Evolutionary conservation across 1,284 basidiomycete species (phyloP).

Genomic region (Ustilago sp.): DNA sequence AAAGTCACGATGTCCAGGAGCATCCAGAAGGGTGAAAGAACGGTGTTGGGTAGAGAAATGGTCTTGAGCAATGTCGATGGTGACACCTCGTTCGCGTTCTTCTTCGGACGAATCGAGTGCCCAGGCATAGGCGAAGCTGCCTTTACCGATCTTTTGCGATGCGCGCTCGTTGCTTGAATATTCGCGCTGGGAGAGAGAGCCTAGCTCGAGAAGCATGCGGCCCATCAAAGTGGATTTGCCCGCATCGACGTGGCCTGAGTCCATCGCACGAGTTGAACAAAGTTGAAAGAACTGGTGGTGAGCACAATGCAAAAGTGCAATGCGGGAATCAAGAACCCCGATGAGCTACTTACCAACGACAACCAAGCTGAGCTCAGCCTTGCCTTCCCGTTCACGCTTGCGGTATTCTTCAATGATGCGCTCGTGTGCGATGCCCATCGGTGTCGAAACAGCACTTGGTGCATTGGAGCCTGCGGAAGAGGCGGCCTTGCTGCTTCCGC

Average conservation of each 20-base stretch:
- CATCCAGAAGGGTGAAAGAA: slow-evolving; percentile 90
- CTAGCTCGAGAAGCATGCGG: slow-evolving; percentile 89
- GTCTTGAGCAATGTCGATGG: slow-evolving; percentile 94
- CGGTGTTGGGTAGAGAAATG: slow-evolving; percentile 81
- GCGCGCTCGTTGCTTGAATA: slow-evolving; percentile 87
- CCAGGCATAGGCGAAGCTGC: slow-evolving; percentile 98
- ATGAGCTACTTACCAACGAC: slow-evolving; percentile 81
- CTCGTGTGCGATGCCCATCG: slow-evolving; percentile 80
- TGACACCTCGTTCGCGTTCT: slow-evolving; percentile 93
- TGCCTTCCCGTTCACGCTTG: slow-evolving; percentile 75
- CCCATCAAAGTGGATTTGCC: slow-evolving; percentile 99
- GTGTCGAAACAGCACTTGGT: slow-evolving; percentile 70
- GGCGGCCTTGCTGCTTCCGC: slow-evolving; percentile 42
- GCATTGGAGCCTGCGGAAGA: slow-evolving; percentile 62
- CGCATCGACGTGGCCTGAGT: slow-evolving; percentile 92
- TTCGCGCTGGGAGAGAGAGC: slow-evolving; percentile 86
- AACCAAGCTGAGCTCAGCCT: slow-evolving; percentile 84
- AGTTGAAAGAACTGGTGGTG: not conserved
- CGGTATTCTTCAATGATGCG: slow-evolving; percentile 86
- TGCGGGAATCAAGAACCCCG: not conserved
- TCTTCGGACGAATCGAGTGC: slow-evolving; percentile 91
- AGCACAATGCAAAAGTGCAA: not conserved
- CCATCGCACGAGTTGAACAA: not conserved
- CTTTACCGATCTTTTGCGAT: slow-evolving; percentile 90
- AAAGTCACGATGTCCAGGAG: slow-evolving; percentile 96